Base-by-base conservation (phyloP, 2,329 filamentous ascomycete species). In the Aspergillus carbonarius region DNA sequence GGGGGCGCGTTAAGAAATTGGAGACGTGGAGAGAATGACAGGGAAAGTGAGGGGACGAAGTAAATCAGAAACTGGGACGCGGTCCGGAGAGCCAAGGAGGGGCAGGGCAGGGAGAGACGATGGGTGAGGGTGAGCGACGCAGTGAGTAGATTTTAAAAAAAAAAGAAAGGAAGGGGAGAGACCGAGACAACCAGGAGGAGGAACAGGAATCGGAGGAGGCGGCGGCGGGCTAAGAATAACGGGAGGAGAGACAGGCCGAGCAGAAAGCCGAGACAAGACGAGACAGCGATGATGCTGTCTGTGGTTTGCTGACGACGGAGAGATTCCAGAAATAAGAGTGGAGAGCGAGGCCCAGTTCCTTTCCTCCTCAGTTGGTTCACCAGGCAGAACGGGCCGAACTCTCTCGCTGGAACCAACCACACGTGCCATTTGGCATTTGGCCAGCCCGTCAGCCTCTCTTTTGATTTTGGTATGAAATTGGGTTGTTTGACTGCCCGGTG, bases 221-320 rank as follows among this genome's bases (percentile, higher is more conserved):
- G 40, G 40, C 32, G 32, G 23, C n/a, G 25, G 35, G 48, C 20
- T 23, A 40, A 35, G 37, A 44, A 52, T 18, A 44, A 40, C 39
- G 23, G 42, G 18, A 35, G 40, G 35, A 20, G 35, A 39, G 20
- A 46, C 12, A 30, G 34, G 18, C 34, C n/a, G 49, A 27, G 37
- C 25, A 25, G 40, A n/a, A 18, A 23, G 35, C 39, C 27, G 30
- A 40, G 32, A 39, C n/a, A 49, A 52, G 18, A 37, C 55, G 42
- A 32, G 40, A 60, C 47, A 30, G 52, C 23, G 51, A 54, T 15
- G 55, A 40, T 51, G 39, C 25, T 40, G 54, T 23, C 23, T 47
- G 42, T 13, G 42, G 39, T 40, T 40, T 57, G 54, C 35, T 50
- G 54, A 51, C 47, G 54, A 57, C 39, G 54, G 39, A 30, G 54